Evolutionary conservation across 352 stramenopile genomes (phyloP), one percentile per base, ranked within the genome.

Genomic region (Albugo laibachii): DNA sequence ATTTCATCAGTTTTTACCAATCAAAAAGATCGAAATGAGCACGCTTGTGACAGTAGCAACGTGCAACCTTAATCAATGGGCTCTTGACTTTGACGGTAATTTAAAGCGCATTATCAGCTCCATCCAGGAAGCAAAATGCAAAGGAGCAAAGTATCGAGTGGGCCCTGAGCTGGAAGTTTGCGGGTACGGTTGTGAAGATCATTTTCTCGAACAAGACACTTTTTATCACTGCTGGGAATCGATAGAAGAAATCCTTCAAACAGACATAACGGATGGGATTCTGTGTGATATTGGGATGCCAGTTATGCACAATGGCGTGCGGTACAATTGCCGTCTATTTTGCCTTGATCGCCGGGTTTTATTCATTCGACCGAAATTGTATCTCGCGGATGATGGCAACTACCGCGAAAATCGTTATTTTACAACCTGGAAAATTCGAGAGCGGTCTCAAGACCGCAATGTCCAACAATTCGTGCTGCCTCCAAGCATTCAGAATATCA

Each of bases 21-120:
- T 31, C 24, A 31, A 43, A 43, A 10, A 43, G 16, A 43, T 19
- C 16, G 3, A 8, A 3, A 87, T 92, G 75, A 88, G 67, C 55
- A 56, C 75, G 21, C 63, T 93, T 31, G 75, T 97, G 52, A 97
- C 86, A 21, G 72, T 99, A 15, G 92, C 95, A 41, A 97, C 95
- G 34, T 99, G 94, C 69, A 98, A 97, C 58, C 72, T 99, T 41
- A 98, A 98, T 71, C 94, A 99, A 67, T 98, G 94, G 93, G 86
- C 94, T 34, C 69, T 99, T 45, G 94, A 98, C 67, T 99, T 99
- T 72, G 87, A 97, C 61, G 93, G 93, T 21, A 99, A 99, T 64
- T 55, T 97, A 16, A 61, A 92, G 53, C 84, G 94, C 39, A 94
- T 94, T 57, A 53, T 91, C 20, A 42, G 58, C 39, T 96, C 87